These are phyloP conservation scores for Lasiodiplodia theobromae DNA, from an alignment of 2,329 filamentous ascomycete genomes.

Conservation along the genomic window DNA sequence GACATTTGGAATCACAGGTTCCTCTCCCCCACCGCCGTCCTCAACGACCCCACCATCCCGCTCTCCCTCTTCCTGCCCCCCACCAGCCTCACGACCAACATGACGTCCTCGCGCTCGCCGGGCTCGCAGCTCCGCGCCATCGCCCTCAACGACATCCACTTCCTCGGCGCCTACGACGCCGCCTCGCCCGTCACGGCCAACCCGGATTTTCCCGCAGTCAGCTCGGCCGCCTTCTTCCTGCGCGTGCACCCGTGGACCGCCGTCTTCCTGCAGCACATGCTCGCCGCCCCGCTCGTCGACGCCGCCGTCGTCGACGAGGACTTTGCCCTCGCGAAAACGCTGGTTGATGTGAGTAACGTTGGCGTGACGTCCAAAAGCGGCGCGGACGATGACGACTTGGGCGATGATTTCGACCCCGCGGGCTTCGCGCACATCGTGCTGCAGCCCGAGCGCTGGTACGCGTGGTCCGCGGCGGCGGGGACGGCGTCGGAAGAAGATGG, in stretches of 20 bases:
- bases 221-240: conserved; percentile 41
- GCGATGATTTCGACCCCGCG: conserved; percentile 3
- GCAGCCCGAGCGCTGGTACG: conserved; percentile 28
- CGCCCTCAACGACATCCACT: conserved; percentile 35
- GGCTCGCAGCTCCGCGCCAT: conserved; percentile 32
- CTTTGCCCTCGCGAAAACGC: conserved; percentile 52
- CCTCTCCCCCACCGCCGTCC: conserved; percentile 38
- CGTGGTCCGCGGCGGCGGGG: conserved; percentile 29
- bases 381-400: no score
- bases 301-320: conserved; percentile 38
- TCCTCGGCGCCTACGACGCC: conserved; percentile 38
- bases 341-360: conserved; percentile 5
- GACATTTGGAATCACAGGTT: conserved; percentile 31
- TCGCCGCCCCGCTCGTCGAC: conserved; percentile 36
- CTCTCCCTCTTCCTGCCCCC: conserved; percentile 44
- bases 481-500: conserved; percentile 1
- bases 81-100: conserved; percentile 35
- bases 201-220: conserved; percentile 35
- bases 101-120: conserved; percentile 42
- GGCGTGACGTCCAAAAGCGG: not conserved
- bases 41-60: conserved; percentile 41
- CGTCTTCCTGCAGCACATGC: conserved; percentile 33
- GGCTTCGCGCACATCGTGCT: conserved; percentile 13
- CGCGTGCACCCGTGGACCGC: conserved; percentile 38
- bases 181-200: conserved; percentile 36